phyloP scores from a whole-genome alignment of 1,139 yeast species.

The Hanseniaspora sp. region DNA sequence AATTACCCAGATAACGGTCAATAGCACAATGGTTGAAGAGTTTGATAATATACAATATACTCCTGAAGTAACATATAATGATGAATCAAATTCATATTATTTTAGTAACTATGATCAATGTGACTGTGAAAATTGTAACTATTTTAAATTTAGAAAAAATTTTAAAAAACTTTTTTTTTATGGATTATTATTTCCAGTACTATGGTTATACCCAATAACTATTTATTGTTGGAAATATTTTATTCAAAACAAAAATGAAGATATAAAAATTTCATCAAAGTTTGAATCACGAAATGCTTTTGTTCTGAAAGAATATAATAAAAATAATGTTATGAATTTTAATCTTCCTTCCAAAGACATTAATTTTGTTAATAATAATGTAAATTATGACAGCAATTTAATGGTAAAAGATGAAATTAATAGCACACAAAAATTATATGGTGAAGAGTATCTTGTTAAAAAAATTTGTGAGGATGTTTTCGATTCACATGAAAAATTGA shows the following conservation, averaged over 20 bases:
- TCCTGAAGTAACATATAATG: not conserved
- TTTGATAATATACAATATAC: not conserved
- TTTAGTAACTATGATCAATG: not conserved
- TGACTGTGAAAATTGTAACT: slow-evolving; percentile 1
- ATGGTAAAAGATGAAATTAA: too few relatives aligned
- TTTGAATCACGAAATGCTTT: not conserved
- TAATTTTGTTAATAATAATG: too few relatives aligned
- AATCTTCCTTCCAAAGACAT: too few relatives aligned
- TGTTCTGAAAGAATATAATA: not conserved
- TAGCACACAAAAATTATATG: too few relatives aligned
- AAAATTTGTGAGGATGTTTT: not conserved
- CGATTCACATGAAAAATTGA: not conserved
- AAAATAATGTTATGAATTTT: not conserved
- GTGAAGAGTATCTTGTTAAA: not conserved
- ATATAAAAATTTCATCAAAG: not conserved
- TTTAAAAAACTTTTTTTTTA: slow-evolving; percentile 1
- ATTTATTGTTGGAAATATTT: not conserved
- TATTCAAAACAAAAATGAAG: not conserved
- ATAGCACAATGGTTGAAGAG: not conserved
- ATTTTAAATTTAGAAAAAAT: not conserved
- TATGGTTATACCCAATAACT: slow-evolving; percentile 1
- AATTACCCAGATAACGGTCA: too few relatives aligned
- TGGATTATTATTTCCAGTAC: slow-evolving; percentile 9
- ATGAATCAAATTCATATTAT: not conserved
- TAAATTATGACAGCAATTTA: not conserved